Evolutionary conservation across 2,329 filamentous ascomycete species (phyloP).

Genomic region (Tricladium varicosporioides): DNA sequence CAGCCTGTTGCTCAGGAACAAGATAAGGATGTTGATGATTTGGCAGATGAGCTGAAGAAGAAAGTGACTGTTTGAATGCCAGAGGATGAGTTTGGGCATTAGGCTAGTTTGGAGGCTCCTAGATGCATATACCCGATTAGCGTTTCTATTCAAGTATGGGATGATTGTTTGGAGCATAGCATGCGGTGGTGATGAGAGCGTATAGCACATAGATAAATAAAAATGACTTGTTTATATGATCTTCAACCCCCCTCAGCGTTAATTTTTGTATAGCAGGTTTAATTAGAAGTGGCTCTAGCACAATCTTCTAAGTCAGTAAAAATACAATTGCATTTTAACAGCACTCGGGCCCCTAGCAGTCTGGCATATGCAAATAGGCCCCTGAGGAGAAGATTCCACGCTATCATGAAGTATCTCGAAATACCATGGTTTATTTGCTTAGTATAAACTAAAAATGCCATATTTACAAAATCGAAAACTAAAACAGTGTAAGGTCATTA

Average conservation of each 20-base stretch:
- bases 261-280: too few relatives aligned
- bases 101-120: too few relatives aligned
- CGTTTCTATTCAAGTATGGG: not conserved
- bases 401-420: too few relatives aligned
- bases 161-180: not conserved
- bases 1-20: constrained; percentile 69
- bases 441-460: not conserved
- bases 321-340: too few relatives aligned
- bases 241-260: too few relatives aligned
- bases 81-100: not conserved
- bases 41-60: constrained; percentile 75
- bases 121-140: not conserved
- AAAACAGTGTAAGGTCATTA: too few relatives aligned
- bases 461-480: not conserved
- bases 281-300: too few relatives aligned
- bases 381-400: too few relatives aligned
- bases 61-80: constrained; percentile 33
- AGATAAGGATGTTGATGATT: constrained; percentile 76
- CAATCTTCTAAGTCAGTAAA: too few relatives aligned
- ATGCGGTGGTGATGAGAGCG: not conserved
- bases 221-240: not conserved
- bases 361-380: too few relatives aligned
- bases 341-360: too few relatives aligned
- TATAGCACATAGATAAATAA: not conserved
- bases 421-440: too few relatives aligned